Percentiles rank a stretch among this genome's conserved stretches.
phyloP scores from a whole-genome alignment of 495 filamentous ascomycete genomes.

The Penicillium maclennaniae region DNA sequence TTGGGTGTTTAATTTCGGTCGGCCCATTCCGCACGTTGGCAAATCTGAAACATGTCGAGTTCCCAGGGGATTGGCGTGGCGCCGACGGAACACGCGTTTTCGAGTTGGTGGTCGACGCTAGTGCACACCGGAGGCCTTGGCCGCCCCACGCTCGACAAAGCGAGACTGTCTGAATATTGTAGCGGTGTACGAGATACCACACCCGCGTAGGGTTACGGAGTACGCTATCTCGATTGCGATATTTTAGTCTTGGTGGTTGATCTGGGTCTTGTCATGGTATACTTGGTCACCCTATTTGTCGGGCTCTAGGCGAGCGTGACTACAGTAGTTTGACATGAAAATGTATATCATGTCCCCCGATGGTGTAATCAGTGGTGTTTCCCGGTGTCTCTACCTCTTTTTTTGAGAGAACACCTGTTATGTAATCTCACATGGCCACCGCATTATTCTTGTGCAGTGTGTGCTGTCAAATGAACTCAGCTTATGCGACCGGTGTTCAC shows the following conservation, averaged over 20 bases:
- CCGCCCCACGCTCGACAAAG: constrained; percentile 12
- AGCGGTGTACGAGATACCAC: constrained; percentile 2
- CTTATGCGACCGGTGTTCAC: neutral
- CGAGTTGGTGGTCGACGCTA: constrained; percentile 14
- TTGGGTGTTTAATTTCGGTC: constrained; percentile 9
- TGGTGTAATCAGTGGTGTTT: neutral
- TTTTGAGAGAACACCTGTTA: neutral
- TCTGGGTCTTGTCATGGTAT: too few species aligned
- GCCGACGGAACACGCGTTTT: constrained; percentile 25
- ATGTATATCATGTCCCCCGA: too few species aligned
- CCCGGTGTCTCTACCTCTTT: neutral
- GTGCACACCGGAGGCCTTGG: constrained; percentile 15
- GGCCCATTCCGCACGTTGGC: constrained; percentile 22
- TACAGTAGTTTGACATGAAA: too few species aligned
- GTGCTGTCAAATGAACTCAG: neutral
- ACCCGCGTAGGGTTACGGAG: neutral
- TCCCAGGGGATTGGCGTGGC: constrained; percentile 5
- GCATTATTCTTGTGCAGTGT: neutral
- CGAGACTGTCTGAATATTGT: constrained; percentile 7
- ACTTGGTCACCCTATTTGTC: too few species aligned
- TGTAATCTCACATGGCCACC: neutral
- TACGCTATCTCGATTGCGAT: neutral
- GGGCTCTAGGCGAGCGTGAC: neutral
- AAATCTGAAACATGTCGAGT: constrained; percentile 38
- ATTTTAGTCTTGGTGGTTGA: too few species aligned